Percentiles rank a stretch among this genome's conserved stretches.
These are phyloP conservation scores for Cenchrus purpureus DNA, from an alignment of 176 grass and related monocot species.

Conservation along the genomic window DNA sequence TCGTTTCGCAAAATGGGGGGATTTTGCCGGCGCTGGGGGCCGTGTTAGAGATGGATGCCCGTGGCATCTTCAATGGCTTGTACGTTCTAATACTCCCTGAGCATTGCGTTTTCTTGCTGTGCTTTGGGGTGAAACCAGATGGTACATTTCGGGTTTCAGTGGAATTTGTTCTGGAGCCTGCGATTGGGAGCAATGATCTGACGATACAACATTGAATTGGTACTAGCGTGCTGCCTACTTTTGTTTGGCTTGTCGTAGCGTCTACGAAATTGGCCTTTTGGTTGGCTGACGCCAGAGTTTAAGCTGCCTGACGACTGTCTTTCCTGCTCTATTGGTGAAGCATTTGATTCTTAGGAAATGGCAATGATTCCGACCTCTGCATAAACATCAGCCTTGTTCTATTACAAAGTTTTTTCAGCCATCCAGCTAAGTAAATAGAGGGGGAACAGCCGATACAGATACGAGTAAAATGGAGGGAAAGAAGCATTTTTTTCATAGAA, in stretches of 20 bases:
- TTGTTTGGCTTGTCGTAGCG: not conserved
- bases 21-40: not conserved
- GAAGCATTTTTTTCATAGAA: not conserved
- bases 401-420: too few species aligned
- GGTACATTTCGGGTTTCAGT: not conserved
- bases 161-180: not conserved
- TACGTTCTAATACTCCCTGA: too few species aligned
- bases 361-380: too few species aligned
- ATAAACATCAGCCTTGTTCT: too few species aligned
- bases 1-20: not conserved
- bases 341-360: too few species aligned
- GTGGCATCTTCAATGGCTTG: not conserved
- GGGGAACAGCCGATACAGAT: too few species aligned
- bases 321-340: not conserved
- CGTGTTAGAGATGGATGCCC: not conserved
- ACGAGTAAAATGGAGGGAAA: too few species aligned
- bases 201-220: not conserved
- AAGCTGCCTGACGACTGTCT: not conserved
- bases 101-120: too few species aligned
- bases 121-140: not conserved
- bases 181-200: not conserved
- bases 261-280: not conserved
- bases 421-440: too few species aligned
- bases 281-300: not conserved
- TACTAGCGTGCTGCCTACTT: not conserved